Evolutionary conservation across 257 asterid species (phyloP).

Genomic region (Salvia miltiorrhiza): DNA sequence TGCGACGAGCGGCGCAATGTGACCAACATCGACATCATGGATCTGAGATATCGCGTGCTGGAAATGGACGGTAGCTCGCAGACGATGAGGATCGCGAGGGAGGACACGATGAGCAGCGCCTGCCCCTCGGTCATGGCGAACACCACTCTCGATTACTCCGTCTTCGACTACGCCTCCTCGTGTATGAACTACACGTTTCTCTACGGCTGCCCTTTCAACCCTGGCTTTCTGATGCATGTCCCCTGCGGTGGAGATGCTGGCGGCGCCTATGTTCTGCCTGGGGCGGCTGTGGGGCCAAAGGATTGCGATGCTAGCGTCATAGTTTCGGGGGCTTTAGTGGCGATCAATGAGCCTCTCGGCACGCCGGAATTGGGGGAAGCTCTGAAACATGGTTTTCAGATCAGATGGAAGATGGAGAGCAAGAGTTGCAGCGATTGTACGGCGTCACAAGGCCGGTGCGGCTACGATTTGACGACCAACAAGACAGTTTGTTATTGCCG

Average conservation of each 20-base stretch:
- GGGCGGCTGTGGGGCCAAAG: constrained; percentile 38
- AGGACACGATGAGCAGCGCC: constrained; percentile 32
- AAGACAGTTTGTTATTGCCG: constrained; percentile 54
- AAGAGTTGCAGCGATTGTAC: constrained; percentile 42
- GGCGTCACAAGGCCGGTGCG: constrained; percentile 53
- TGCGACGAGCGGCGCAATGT: constrained; percentile 27
- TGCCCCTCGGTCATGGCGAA: constrained; percentile 49
- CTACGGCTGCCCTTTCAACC: constrained; percentile 33
- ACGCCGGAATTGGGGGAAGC: constrained; percentile 22
- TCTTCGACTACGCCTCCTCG: constrained; percentile 40
- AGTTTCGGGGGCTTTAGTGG: constrained; percentile 36
- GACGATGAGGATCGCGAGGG: constrained; percentile 47
- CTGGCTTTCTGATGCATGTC: neutral
- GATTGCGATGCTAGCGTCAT: constrained; percentile 38
- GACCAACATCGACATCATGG: constrained; percentile 37
- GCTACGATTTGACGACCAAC: constrained; percentile 27
- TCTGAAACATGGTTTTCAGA: constrained; percentile 43
- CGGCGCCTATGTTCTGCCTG: constrained; percentile 37
- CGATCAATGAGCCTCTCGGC: constrained; percentile 9
- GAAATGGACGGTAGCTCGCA: constrained; percentile 28
- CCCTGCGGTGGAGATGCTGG: constrained; percentile 24
- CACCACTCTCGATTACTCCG: constrained; percentile 50
- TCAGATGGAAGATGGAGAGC: constrained; percentile 46
- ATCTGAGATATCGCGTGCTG: constrained; percentile 35
- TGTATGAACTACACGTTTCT: constrained; percentile 30